Base-by-base conservation (phyloP, 345 rosid species). In the Hibiscus syriacus region DNA sequence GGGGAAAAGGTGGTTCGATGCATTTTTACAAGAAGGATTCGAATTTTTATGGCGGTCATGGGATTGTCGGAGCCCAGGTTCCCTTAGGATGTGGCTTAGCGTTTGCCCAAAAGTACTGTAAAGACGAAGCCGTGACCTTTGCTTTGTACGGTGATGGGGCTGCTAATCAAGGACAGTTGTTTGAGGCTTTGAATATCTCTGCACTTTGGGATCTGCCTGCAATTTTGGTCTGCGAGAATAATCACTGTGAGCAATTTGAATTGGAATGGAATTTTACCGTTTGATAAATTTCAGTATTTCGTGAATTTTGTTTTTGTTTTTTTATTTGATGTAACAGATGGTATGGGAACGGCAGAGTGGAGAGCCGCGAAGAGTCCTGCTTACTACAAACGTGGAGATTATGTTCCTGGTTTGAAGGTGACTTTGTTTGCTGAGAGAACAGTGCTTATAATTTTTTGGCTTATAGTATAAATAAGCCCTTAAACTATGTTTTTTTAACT, bases 261-360 rank as follows among this genome's bases (percentile, higher is more conserved):
- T 38, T 38, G 41, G 41, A 38, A 38, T 64, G 34, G 9, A 17
- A 64, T 59, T 25, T 36, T 22, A 61, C 49, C 55, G 38, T 53
- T 62, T 50, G 45, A 17, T 30, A 26, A 36, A 32, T 55, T 54
- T 3, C 27, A 63, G 61, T 38, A 9, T 49, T 67, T 39, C 56
- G 41, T 65, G 38, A 10, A 30, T 57, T 9, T 12, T 58, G 2
- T 71, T 36, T n/a, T n/a, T n/a, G n/a, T n/a, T n/a, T n/a, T 4
- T 41, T 54, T 45, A 38, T 22, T 4, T 11, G 8, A 68, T 23
- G 16, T 60, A 55, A 70, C 61, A 89, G 99, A 94, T 85, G 99
- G 99, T 68, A 91, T 91, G 99, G 99, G 97, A 27, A 94, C 99
- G 11, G 97, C 97, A 4, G 98, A 90, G 64, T 90, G 98, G 98